A percentile compares a stretch with the other conserved stretches of the same genome.
Evolutionary conservation across 805 yeast species (phyloP).

Genomic region (Zygosaccharomyces siamensis): DNA sequence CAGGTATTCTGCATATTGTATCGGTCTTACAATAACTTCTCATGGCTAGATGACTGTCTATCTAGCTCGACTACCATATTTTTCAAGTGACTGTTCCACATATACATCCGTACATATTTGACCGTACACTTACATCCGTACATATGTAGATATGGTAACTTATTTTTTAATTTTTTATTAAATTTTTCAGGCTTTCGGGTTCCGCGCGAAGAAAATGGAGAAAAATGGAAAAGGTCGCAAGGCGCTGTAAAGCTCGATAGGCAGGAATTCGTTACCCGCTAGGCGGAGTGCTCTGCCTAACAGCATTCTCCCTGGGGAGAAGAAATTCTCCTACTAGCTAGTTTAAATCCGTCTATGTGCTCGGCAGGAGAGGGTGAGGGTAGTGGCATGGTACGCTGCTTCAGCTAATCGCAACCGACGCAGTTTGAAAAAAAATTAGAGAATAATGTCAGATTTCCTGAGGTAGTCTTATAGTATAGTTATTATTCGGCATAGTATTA

Average conservation of each 20-base stretch:
- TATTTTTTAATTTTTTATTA: background rate
- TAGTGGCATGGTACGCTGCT: background rate
- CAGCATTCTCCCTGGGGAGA: background rate
- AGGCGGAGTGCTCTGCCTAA: background rate
- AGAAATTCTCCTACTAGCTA: background rate
- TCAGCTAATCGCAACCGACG: background rate
- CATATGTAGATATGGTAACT: background rate
- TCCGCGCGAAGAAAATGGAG: background rate
- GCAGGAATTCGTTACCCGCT: background rate
- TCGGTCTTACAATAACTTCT: no score
- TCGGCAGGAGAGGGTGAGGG: background rate
- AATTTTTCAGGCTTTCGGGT: background rate
- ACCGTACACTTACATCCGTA: background rate
- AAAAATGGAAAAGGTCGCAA: background rate
- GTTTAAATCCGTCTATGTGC: background rate
- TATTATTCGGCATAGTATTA: background rate
- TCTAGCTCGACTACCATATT: no score
- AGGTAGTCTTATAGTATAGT: conserved; percentile 3
- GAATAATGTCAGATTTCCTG: background rate
- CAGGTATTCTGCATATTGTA: no score
- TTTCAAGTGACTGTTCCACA: background rate
- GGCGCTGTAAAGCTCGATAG: no score
- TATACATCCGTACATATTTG: background rate
- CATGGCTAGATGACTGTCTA: no score
- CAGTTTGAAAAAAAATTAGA: conserved; percentile 5